These are phyloP conservation scores for Aspergillus hortae DNA, from an alignment of 2,329 filamentous ascomycete genomes.

Conservation along the genomic window DNA sequence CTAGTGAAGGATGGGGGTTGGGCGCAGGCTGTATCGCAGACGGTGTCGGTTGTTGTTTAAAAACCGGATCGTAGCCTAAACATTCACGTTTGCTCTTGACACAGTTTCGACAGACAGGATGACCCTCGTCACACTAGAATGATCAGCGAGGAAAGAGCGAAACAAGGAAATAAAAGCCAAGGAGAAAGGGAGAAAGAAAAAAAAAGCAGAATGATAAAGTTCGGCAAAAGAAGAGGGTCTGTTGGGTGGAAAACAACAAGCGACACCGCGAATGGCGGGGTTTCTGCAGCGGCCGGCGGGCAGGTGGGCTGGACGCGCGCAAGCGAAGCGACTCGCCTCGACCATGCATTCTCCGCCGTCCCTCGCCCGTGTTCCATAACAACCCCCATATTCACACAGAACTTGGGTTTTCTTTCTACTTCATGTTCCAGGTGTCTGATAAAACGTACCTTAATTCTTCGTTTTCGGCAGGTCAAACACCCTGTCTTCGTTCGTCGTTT, in stretches of 20 bases:
- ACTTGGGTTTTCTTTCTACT: too few relatives aligned
- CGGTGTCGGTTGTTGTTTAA: constrained; percentile 67
- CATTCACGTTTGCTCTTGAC: constrained; percentile 66
- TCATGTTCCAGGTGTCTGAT: not conserved
- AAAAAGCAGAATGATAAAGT: constrained; percentile 15
- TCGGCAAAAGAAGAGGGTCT: constrained; percentile 11
- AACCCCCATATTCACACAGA: too few relatives aligned
- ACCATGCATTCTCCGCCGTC: constrained; percentile 8
- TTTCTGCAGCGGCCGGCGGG: constrained; percentile 13
- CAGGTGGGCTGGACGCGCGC: constrained; percentile 17
- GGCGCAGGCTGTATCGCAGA: constrained; percentile 63
- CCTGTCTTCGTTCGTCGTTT: constrained; percentile 72
- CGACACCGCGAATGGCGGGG: constrained; percentile 19
- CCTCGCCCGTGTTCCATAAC: constrained; percentile 7
- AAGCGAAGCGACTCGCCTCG: constrained; percentile 20
- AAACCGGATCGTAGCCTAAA: constrained; percentile 65
- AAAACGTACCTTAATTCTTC: constrained; percentile 67
- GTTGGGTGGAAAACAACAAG: constrained; percentile 16
- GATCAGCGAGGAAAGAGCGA: constrained; percentile 8
- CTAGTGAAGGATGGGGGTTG: constrained; percentile 41
- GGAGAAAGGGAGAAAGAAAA: constrained; percentile 9
- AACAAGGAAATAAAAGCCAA: not conserved
- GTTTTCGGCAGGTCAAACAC: constrained; percentile 63
- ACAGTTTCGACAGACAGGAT: constrained; percentile 77
- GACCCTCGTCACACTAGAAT: constrained; percentile 85